These are phyloP conservation scores for Candida freyschussii DNA, from an alignment of 1,139 yeast genomes.

Conservation along the genomic window DNA sequence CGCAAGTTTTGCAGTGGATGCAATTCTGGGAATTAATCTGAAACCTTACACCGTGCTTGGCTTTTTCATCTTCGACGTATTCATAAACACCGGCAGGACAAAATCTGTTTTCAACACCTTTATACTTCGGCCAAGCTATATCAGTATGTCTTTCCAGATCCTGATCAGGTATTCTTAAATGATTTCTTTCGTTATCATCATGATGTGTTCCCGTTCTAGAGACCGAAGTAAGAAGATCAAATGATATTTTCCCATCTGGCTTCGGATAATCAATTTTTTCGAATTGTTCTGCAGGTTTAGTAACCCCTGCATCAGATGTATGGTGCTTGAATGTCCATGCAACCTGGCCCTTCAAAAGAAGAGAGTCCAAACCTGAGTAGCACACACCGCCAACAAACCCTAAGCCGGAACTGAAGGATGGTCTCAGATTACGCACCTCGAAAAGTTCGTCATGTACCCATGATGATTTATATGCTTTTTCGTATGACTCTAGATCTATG, in stretches of 20 bases:
- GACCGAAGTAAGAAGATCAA: slow-evolving; percentile 87
- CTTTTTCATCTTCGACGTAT: slow-evolving; percentile 65
- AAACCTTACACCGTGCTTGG: slow-evolving; percentile 62
- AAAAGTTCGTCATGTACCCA: slow-evolving; percentile 84
- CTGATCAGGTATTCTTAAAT: slow-evolving; percentile 73
- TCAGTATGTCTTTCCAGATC: slow-evolving; percentile 65
- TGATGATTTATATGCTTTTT: slow-evolving; percentile 59
- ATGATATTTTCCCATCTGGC: slow-evolving; percentile 86
- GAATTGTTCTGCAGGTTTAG: slow-evolving; percentile 60
- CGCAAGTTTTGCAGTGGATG: slow-evolving; percentile 97
- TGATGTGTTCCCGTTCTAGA: slow-evolving; percentile 95
- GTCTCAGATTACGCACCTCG: slow-evolving; percentile 84
- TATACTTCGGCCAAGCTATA: slow-evolving; percentile 62
- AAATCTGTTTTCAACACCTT: slow-evolving; percentile 86
- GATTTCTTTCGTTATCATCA: slow-evolving; percentile 90
- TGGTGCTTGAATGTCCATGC: slow-evolving; percentile 85
- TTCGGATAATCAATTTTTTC: slow-evolving; percentile 82
- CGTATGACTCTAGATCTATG: slow-evolving; percentile 54
- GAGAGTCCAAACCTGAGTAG: slow-evolving; percentile 81
- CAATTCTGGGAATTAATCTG: slow-evolving; percentile 95
- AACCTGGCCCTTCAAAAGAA: slow-evolving; percentile 68
- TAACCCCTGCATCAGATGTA: slow-evolving; percentile 66
- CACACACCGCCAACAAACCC: slow-evolving; percentile 77
- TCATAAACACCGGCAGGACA: slow-evolving; percentile 99
- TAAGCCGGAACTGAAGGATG: slow-evolving; percentile 69